Percentiles rank a stretch among this genome's conserved stretches.
phyloP scores from a whole-genome alignment of 23 red algal genomes.

The Gracilaria gracilis region DNA sequence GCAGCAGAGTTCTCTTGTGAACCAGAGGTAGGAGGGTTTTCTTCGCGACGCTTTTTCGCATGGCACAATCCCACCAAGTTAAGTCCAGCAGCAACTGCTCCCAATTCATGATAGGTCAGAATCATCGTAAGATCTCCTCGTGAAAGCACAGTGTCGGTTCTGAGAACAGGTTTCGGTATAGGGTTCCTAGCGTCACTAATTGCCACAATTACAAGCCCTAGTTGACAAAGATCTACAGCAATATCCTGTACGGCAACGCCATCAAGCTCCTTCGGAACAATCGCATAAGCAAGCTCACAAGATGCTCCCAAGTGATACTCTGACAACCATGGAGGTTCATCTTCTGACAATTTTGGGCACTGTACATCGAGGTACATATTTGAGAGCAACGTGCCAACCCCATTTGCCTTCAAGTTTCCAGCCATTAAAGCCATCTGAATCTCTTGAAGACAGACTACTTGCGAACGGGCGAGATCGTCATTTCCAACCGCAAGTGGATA shows the following conservation, averaged over 20 bases:
- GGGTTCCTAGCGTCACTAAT: conserved; percentile 25
- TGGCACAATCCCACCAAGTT: conserved; percentile 28
- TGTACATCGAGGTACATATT: conserved; percentile 79
- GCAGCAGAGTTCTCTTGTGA: no score
- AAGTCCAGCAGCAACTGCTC: conserved; percentile 20
- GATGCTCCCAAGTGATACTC: conserved; percentile 74
- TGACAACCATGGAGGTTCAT: conserved; percentile 62
- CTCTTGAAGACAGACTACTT: conserved; percentile 70
- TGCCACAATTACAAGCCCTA: conserved; percentile 45
- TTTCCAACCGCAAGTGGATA: not conserved
- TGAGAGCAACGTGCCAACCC: conserved; percentile 67
- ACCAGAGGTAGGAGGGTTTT: not conserved
- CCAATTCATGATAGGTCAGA: conserved; percentile 63
- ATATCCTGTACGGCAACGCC: conserved; percentile 51
- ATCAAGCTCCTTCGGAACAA: conserved; percentile 62
- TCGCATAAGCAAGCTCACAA: conserved; percentile 50
- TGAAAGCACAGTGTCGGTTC: conserved; percentile 7
- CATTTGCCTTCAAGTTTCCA: conserved; percentile 68
- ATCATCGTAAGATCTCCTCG: conserved; percentile 62
- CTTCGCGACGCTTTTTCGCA: not conserved
- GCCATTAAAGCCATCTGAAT: conserved; percentile 77
- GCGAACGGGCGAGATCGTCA: conserved; percentile 50
- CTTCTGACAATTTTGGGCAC: conserved; percentile 3
- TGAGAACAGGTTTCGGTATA: conserved; percentile 24
- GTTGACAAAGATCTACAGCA: conserved; percentile 47